Conservation (phyloP, 176 grass and related monocot genomes). For the Elymus sibiricus region DNA sequence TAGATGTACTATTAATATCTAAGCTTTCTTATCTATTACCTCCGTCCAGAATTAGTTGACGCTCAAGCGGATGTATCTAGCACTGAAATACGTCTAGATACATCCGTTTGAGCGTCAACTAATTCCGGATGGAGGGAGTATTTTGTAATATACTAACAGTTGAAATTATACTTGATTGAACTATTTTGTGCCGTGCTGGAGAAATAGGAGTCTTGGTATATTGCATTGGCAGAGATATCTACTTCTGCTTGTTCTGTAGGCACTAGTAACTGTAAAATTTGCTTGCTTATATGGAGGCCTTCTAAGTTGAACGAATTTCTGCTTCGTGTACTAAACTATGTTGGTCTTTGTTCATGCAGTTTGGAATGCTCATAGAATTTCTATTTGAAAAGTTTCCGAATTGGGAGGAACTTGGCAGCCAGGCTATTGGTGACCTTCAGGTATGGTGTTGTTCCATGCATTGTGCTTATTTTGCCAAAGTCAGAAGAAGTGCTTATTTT, state of each 20-base stretch:
- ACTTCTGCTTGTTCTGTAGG: not conserved
- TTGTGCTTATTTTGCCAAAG: not conserved
- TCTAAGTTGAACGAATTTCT: not conserved
- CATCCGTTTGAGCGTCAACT: not conserved
- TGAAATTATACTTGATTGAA: not conserved
- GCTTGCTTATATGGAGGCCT: not conserved
- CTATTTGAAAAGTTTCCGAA: slow-evolving; percentile 94
- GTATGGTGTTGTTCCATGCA: slow-evolving; percentile 33
- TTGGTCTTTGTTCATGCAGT: slow-evolving; percentile 53
- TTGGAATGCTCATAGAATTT: slow-evolving; percentile 96
- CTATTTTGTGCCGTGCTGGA: not conserved
- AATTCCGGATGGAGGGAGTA: not conserved
- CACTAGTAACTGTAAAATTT: not conserved
- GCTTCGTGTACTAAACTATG: not conserved
- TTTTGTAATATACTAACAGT: not conserved
- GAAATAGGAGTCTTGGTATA: not conserved
- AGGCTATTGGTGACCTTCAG: slow-evolving; percentile 98
- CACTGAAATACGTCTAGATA: no score
- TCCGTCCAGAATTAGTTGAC: no score
- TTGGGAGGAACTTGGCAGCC: slow-evolving; percentile 84
- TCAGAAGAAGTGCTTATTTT: not conserved
- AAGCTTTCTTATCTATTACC: not conserved
- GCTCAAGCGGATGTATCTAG: no score
- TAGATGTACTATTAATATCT: not conserved
- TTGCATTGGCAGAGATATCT: not conserved